Percentiles rank a stretch among this genome's conserved stretches.
These are phyloP conservation scores for Monosporascus sp. DNA, from an alignment of 2,329 filamentous ascomycete species.

Conservation along the genomic window DNA sequence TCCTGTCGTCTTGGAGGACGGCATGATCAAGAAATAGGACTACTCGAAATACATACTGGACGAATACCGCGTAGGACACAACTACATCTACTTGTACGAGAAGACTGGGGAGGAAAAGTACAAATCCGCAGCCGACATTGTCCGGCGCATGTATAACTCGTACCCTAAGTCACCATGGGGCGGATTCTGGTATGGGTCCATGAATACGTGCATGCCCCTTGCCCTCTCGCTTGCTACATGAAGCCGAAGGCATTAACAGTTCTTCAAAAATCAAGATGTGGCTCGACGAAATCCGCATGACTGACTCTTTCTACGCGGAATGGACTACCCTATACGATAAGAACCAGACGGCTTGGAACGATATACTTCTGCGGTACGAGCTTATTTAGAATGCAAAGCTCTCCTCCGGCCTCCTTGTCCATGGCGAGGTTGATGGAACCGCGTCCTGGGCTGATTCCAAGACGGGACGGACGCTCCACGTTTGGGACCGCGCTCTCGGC, in stretches of 20 bases:
- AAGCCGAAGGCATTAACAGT: background rate
- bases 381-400: conserved; percentile 18
- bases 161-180: conserved; percentile 37
- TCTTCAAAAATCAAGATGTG: conserved; percentile 46
- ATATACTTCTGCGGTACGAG: conserved; percentile 21
- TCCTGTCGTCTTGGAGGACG: conserved; percentile 39
- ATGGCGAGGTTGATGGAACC: background rate
- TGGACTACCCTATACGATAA: conserved; percentile 18
- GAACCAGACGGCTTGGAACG: conserved; percentile 19
- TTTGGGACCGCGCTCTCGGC: conserved; percentile 20
- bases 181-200: background rate
- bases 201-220: too few relatives aligned
- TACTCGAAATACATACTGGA: conserved; percentile 44
- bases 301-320: conserved; percentile 27
- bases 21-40: conserved; percentile 42
- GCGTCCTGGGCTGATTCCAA: conserved; percentile 3
- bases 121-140: conserved; percentile 39
- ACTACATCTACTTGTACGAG: conserved; percentile 45
- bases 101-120: conserved; percentile 43
- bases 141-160: conserved; percentile 41
- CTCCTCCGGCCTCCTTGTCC: background rate
- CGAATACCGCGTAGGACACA: conserved; percentile 49
- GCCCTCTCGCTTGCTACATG: background rate
- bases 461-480: conserved; percentile 17
- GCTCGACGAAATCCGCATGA: conserved; percentile 39